Conservation (phyloP, 768 basidiomycete genomes). For the Russula sp. region DNA sequence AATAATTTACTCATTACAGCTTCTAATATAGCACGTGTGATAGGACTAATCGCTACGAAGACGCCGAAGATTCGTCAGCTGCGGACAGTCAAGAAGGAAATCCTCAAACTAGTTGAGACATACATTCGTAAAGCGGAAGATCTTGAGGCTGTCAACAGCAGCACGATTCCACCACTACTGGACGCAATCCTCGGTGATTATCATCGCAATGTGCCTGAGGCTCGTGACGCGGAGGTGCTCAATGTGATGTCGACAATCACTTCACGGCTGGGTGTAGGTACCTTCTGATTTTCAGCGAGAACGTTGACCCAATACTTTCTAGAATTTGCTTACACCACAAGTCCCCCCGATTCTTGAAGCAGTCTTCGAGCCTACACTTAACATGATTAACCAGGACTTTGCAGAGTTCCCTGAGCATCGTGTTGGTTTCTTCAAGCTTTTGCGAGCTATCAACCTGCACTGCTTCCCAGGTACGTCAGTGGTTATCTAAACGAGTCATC, state of each 20-base stretch:
- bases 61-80: conserved; percentile 93
- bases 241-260: conserved; percentile 97
- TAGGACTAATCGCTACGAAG: conserved; percentile 88
- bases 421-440: conserved; percentile 91
- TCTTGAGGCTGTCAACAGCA: conserved; percentile 83
- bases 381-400: conserved; percentile 99
- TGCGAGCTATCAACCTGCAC: conserved; percentile 85
- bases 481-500: background rate
- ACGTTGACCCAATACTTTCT: conserved; percentile 21
- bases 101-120: conserved; percentile 94
- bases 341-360: conserved; percentile 93
- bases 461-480: conserved; percentile 86
- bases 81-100: conserved; percentile 97
- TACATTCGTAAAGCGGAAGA: conserved; percentile 98
- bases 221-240: conserved; percentile 93
- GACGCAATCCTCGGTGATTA: conserved; percentile 99
- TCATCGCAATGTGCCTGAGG: conserved; percentile 85
- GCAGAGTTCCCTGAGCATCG: conserved; percentile 98
- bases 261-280: conserved; percentile 74
- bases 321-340: conserved; percentile 88
- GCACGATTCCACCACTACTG: conserved; percentile 89
- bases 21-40: conserved; percentile 17
- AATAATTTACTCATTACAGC: background rate
- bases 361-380: conserved; percentile 93
- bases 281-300: conserved; percentile 1